Conservation (phyloP, 352 stramenopile species). For the Phytophthora cajani region DNA sequence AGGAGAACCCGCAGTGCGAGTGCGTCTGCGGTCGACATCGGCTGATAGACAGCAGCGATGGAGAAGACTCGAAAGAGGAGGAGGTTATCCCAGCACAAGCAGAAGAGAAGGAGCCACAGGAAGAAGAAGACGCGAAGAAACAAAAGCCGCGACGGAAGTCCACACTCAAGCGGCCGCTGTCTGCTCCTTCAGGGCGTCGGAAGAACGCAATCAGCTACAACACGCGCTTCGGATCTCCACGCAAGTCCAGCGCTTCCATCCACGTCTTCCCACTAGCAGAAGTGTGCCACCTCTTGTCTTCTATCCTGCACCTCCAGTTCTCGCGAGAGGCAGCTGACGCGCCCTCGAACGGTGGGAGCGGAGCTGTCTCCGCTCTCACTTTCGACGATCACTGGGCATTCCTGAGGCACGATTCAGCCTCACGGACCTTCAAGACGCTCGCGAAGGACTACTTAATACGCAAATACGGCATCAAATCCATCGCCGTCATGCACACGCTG, state of each 20-base stretch:
- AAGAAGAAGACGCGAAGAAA: slow-evolving; percentile 26
- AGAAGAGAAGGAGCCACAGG: slow-evolving; percentile 7
- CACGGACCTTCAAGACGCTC: slow-evolving; percentile 58
- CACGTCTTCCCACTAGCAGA: slow-evolving; percentile 64
- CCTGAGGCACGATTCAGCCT: slow-evolving; percentile 29
- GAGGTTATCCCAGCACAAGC: background rate
- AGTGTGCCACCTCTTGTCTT: slow-evolving; percentile 65
- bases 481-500: slow-evolving; percentile 69
- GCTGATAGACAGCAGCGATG: slow-evolving; percentile 27
- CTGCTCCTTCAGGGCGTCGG: slow-evolving; percentile 31
- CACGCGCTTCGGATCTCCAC: slow-evolving; percentile 32
- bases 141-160: slow-evolving; percentile 39
- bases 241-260: slow-evolving; percentile 41
- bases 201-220: slow-evolving; percentile 62
- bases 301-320: slow-evolving; percentile 72
- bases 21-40: slow-evolving; percentile 60
- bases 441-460: slow-evolving; percentile 66
- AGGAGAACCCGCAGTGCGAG: slow-evolving; percentile 34
- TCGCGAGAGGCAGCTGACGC: slow-evolving; percentile 49
- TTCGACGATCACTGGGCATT: slow-evolving; percentile 49
- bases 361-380: slow-evolving; percentile 27
- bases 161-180: slow-evolving; percentile 38
- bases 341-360: background rate
- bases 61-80: slow-evolving; percentile 28
- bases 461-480: slow-evolving; percentile 82